Conservation (phyloP, 208 protist genomes). For the Phytomonas sp. region DNA sequence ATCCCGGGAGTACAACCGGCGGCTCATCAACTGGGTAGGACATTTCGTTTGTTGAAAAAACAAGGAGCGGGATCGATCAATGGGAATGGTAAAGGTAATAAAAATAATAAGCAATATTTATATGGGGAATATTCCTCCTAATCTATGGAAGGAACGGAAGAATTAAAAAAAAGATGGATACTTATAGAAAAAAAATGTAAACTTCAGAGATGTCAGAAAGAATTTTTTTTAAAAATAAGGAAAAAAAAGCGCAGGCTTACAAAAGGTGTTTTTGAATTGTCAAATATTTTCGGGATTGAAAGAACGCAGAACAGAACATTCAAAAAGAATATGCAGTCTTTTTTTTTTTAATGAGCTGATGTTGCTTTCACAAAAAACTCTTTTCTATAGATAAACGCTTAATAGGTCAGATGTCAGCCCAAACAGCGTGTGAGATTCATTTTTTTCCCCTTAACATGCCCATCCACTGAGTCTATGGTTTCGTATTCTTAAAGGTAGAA, state of each 20-base stretch:
- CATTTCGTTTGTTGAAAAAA: conserved; percentile 25
- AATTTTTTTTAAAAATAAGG: neutral
- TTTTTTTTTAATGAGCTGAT: neutral
- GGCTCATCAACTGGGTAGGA: conserved; percentile 57
- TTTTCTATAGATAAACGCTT: neutral
- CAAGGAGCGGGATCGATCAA: neutral
- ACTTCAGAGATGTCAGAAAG: neutral
- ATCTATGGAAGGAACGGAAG: neutral
- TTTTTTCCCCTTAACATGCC: neutral
- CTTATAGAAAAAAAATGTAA: conserved; percentile 9
- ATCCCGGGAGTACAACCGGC: conserved; percentile 15
- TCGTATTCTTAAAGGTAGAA: neutral
- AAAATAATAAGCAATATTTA: neutral
- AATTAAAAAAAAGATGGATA: conserved; percentile 5
- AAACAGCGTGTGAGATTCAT: neutral
- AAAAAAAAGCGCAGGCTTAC: neutral
- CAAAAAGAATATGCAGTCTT: neutral
- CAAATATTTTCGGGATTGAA: conserved; percentile 11
- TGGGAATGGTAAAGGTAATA: neutral
- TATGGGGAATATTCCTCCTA: neutral
- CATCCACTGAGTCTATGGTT: conserved; percentile 10
- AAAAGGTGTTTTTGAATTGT: conserved; percentile 2
- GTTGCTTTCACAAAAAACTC: neutral
- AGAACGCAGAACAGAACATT: neutral
- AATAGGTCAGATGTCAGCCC: neutral